These are phyloP conservation scores for Acanthamoeba triangularis DNA, from an alignment of 208 protist genomes.

Conservation along the genomic window DNA sequence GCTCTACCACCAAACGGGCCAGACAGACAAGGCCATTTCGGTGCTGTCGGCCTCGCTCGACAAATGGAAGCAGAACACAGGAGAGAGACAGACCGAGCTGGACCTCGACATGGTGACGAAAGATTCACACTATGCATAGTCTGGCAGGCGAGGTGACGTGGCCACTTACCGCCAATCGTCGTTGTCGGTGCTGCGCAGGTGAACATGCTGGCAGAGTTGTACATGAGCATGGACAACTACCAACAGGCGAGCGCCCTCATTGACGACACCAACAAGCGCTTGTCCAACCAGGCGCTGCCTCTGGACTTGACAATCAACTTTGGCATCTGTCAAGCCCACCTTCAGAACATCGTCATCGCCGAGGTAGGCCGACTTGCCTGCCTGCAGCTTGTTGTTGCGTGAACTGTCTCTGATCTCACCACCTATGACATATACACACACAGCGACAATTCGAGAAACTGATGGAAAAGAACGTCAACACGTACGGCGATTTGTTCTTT, in stretches of 20 bases:
- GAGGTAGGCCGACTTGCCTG: slow-evolving; percentile 12
- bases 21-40: slow-evolving; percentile 63
- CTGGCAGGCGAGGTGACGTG: background rate
- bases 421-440: background rate
- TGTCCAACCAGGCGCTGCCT: slow-evolving; percentile 65
- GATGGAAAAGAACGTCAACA: slow-evolving; percentile 46
- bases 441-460: slow-evolving; percentile 79
- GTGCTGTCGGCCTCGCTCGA: slow-evolving; percentile 50
- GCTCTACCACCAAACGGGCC: slow-evolving; percentile 40
- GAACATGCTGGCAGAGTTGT: slow-evolving; percentile 80
- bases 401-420: background rate
- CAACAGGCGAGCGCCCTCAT: slow-evolving; percentile 52
- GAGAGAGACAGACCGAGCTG: background rate
- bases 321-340: slow-evolving; percentile 77
- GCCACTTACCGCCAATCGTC: background rate
- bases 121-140: background rate
- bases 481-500: slow-evolving; percentile 76
- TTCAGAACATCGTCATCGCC: slow-evolving; percentile 54
- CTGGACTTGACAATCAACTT: slow-evolving; percentile 78
- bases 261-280: slow-evolving; percentile 8
- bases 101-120: slow-evolving; percentile 71
- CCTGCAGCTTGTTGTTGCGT: background rate
- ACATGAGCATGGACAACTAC: slow-evolving; percentile 68
- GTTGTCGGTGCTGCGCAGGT: background rate
- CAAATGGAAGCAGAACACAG: slow-evolving; percentile 5